Evolutionary conservation across 306 rosid species (phyloP).

Genomic region (Oxytropis ochrocephala): DNA sequence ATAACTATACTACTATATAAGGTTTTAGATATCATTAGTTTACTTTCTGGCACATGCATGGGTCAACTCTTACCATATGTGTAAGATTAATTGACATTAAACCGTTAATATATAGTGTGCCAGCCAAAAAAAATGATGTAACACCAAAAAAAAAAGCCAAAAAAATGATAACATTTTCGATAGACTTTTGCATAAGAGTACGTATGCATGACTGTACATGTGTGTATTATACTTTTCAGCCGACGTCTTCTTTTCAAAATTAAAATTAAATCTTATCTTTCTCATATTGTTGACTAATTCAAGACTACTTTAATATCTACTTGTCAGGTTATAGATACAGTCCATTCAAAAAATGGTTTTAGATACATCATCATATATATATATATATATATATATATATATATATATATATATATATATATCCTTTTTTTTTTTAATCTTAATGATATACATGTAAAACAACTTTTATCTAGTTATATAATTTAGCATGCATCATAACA

Average conservation of each 20-base stretch:
- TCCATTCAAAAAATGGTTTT: not conserved
- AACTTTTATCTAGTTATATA: not conserved
- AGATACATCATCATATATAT: not conserved
- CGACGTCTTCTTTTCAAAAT: slow-evolving; percentile 6
- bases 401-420: too few species aligned
- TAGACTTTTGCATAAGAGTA: not conserved
- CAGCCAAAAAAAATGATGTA: not conserved
- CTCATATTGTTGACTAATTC: slow-evolving; percentile 12
- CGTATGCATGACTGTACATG: not conserved
- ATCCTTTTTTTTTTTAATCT: too few species aligned
- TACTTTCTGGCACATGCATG: slow-evolving; percentile 27
- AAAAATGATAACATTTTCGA: not conserved
- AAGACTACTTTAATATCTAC: not conserved
- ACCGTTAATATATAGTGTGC: not conserved
- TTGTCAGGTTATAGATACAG: not conserved
- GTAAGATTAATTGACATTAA: not conserved
- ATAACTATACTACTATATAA: not conserved
- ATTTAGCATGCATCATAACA: too few species aligned
- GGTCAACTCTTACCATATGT: slow-evolving; percentile 31
- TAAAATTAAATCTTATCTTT: slow-evolving; percentile 2
- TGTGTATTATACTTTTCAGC: slow-evolving; percentile 8
- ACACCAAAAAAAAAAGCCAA: too few species aligned
- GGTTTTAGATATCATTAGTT: not conserved
- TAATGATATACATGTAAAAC: not conserved
- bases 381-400: too few species aligned